These are phyloP conservation scores for Pinus tabuliformis DNA, from an alignment of 75 land plant species.

Conservation along the genomic window DNA sequence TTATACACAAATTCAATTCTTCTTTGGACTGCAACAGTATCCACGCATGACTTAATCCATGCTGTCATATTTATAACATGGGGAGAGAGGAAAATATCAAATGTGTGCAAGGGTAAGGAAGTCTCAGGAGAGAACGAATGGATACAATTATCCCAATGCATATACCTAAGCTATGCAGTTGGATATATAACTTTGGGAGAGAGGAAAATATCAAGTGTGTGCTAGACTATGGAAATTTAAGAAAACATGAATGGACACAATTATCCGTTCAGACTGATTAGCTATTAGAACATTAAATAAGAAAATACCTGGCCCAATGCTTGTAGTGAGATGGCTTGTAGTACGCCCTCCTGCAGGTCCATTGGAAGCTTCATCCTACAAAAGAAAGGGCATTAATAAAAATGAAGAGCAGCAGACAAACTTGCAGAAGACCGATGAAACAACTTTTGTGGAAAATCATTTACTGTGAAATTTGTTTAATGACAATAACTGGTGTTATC, in stretches of 20 bases:
- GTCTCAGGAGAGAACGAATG: neutral
- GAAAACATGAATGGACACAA: neutral
- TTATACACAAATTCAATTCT: neutral
- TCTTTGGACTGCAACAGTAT: neutral
- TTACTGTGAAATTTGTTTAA: neutral
- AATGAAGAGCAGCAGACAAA: neutral
- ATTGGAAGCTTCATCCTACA: constrained; percentile 62
- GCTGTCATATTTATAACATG: too few relatives aligned
- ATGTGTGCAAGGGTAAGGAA: neutral
- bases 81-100: too few relatives aligned
- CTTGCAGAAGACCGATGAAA: neutral
- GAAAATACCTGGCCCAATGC: constrained; percentile 74
- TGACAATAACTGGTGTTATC: neutral
- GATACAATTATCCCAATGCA: neutral
- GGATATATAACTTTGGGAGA: neutral
- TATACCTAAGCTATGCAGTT: neutral
- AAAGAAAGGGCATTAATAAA: neutral
- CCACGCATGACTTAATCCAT: too few relatives aligned
- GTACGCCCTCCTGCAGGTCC: constrained; percentile 56
- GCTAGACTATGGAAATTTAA: neutral
- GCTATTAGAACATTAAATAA: neutral
- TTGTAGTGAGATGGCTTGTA: constrained; percentile 65
- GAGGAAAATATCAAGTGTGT: neutral
- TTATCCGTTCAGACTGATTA: neutral
- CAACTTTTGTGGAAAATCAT: neutral